These are phyloP conservation scores for Peronospora farinosa DNA, from an alignment of 352 stramenopile species.

Conservation along the genomic window DNA sequence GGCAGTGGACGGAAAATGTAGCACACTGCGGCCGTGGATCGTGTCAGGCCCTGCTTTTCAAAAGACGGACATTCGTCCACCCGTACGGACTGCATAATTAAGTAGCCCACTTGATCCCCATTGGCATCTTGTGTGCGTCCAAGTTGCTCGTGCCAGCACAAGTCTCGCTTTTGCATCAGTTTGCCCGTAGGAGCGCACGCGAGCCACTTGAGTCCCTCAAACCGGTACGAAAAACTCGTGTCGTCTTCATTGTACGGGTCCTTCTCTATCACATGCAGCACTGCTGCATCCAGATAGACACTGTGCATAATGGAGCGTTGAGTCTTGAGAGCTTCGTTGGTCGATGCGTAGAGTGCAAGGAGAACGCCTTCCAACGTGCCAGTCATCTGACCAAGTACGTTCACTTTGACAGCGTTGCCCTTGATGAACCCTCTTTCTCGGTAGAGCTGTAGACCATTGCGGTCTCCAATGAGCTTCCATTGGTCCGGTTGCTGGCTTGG, in stretches of 20 bases:
- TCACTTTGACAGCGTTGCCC: slow-evolving; percentile 45
- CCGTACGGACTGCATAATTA: slow-evolving; percentile 52
- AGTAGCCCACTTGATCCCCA: slow-evolving; percentile 51
- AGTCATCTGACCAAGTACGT: slow-evolving; percentile 39
- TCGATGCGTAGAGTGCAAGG: slow-evolving; percentile 47
- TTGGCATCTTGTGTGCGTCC: slow-evolving; percentile 40
- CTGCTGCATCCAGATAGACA: slow-evolving; percentile 47
- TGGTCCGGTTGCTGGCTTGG: slow-evolving; percentile 44
- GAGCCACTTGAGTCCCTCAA: slow-evolving; percentile 59
- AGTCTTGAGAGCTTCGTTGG: slow-evolving; percentile 44
- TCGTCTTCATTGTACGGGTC: slow-evolving; percentile 50
- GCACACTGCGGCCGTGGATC: slow-evolving; percentile 47
- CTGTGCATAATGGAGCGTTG: slow-evolving; percentile 57
- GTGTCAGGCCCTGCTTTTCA: slow-evolving; percentile 45
- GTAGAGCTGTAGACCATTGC: slow-evolving; percentile 48
- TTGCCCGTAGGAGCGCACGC: slow-evolving; percentile 39
- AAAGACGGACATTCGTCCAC: slow-evolving; percentile 52
- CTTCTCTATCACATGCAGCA: slow-evolving; percentile 52
- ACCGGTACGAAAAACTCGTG: slow-evolving; percentile 45
- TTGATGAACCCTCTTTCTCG: slow-evolving; percentile 47
- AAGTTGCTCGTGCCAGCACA: slow-evolving; percentile 63
- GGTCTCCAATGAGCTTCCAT: slow-evolving; percentile 56
- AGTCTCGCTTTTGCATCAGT: slow-evolving; percentile 55
- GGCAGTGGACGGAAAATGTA: slow-evolving; percentile 54
- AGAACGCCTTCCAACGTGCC: slow-evolving; percentile 59